phyloP scores from a whole-genome alignment of 805 yeast genomes.

The Saitoella complicata region DNA sequence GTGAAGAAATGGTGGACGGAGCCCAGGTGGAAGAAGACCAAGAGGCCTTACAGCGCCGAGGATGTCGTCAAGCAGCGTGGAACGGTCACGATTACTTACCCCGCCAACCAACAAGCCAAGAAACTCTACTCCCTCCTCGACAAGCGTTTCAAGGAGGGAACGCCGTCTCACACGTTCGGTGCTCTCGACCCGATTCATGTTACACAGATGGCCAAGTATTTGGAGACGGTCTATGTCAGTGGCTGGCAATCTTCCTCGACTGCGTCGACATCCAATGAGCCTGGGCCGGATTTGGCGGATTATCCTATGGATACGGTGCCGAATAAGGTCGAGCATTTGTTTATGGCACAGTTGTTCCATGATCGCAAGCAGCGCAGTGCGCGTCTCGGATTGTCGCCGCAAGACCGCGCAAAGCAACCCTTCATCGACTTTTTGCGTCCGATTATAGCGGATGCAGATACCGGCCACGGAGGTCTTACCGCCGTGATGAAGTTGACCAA shows the following conservation, averaged over 20 bases:
- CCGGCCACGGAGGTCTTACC: conserved; percentile 97
- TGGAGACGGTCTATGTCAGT: conserved; percentile 82
- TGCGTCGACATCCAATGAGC: conserved; percentile 93
- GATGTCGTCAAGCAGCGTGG: conserved; percentile 86
- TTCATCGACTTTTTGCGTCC: conserved; percentile 84
- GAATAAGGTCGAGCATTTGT: conserved; percentile 90
- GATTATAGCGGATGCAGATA: conserved; percentile 92
- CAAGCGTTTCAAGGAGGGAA: conserved; percentile 41
- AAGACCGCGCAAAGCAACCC: conserved; percentile 52
- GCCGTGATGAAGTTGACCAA: conserved; percentile 91
- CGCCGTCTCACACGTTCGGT: conserved; percentile 82
- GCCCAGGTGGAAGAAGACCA: conserved; percentile 82
- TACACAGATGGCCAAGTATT: conserved; percentile 89
- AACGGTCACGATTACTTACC: conserved; percentile 40
- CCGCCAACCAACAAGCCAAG: conserved; percentile 65
- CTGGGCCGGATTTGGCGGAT: conserved; percentile 96
- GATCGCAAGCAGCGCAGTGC: conserved; percentile 91
- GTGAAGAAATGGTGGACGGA: conserved; percentile 83
- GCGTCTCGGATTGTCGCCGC: conserved; percentile 41
- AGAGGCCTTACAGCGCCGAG: conserved; percentile 74
- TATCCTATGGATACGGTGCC: conserved; percentile 98
- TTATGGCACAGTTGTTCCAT: conserved; percentile 93
- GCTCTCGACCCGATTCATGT: conserved; percentile 93
- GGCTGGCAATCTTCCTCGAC: conserved; percentile 99
- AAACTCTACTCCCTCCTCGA: conserved; percentile 56